Evolutionary conservation across 306 rosid genomes (phyloP).

Genomic region (Argentina anserina): DNA sequence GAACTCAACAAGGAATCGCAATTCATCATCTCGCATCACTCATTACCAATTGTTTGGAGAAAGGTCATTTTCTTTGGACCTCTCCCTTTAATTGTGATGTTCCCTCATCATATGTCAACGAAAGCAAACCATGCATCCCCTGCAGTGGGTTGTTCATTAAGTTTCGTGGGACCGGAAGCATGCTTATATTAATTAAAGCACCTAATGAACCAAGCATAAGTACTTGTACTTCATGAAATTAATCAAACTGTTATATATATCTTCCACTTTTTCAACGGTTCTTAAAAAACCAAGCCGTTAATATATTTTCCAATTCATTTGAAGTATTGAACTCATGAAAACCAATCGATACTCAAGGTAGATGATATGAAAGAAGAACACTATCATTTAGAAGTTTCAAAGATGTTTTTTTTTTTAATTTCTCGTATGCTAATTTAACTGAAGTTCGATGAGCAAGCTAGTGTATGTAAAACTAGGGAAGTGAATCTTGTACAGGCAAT

Average conservation of each 20-base stretch:
- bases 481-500: too few species aligned
- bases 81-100: conserved; percentile 16
- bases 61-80: conserved; percentile 35
- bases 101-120: conserved; percentile 10
- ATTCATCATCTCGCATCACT: background rate
- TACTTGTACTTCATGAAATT: background rate
- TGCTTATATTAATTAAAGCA: background rate
- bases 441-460: too few species aligned
- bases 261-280: too few species aligned
- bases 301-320: background rate
- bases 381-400: too few species aligned
- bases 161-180: background rate
- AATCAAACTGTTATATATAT: too few species aligned
- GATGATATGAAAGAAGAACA: too few species aligned
- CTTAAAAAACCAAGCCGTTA: background rate
- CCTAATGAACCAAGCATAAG: background rate
- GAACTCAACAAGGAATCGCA: background rate
- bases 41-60: conserved; percentile 32
- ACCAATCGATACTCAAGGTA: too few species aligned
- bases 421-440: too few species aligned
- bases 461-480: too few species aligned
- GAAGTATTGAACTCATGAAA: too few species aligned
- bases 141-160: background rate
- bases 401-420: too few species aligned
- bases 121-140: background rate